Conservation (phyloP, 352 stramenopile genomes). For the Achlya hypogyna region DNA sequence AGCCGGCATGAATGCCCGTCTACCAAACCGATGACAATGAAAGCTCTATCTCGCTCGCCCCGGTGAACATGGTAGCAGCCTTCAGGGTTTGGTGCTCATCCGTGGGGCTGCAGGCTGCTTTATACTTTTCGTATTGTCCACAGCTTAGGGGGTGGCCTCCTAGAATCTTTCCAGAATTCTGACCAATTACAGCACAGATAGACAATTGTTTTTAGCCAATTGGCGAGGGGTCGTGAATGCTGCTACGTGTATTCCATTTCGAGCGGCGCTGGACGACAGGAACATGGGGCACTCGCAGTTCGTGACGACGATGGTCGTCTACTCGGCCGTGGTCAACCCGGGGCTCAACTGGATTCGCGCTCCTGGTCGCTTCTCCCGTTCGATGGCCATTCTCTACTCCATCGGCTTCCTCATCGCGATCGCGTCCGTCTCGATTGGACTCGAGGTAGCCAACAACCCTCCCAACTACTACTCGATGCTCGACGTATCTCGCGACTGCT, state of each 20-base stretch:
- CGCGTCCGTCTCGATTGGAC: slow-evolving; percentile 88
- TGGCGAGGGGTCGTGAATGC: too few relatives aligned
- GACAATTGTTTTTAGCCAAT: background rate
- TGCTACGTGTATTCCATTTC: background rate
- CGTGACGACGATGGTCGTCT: slow-evolving; percentile 70
- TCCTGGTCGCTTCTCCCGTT: slow-evolving; percentile 88
- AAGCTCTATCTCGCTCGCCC: too few relatives aligned
- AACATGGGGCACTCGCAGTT: slow-evolving; percentile 9
- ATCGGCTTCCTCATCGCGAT: slow-evolving; percentile 90
- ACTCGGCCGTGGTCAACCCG: slow-evolving; percentile 83
- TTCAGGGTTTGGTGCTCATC: too few relatives aligned
- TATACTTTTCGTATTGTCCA: too few relatives aligned
- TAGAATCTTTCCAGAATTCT: background rate
- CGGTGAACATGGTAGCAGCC: too few relatives aligned
- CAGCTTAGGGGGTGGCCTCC: too few relatives aligned
- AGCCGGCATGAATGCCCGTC: too few relatives aligned
- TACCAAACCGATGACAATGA: too few relatives aligned
- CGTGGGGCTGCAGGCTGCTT: too few relatives aligned
- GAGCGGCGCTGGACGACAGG: background rate
- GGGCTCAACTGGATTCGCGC: slow-evolving; percentile 93
- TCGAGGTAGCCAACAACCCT: slow-evolving; percentile 32
- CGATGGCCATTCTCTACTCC: slow-evolving; percentile 89
- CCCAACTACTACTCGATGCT: slow-evolving; percentile 94
- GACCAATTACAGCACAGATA: background rate
- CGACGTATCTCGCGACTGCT: slow-evolving; percentile 80